phyloP scores from a whole-genome alignment of 371 early-diverging fungal species.

The Apophysomyces variabilis region DNA sequence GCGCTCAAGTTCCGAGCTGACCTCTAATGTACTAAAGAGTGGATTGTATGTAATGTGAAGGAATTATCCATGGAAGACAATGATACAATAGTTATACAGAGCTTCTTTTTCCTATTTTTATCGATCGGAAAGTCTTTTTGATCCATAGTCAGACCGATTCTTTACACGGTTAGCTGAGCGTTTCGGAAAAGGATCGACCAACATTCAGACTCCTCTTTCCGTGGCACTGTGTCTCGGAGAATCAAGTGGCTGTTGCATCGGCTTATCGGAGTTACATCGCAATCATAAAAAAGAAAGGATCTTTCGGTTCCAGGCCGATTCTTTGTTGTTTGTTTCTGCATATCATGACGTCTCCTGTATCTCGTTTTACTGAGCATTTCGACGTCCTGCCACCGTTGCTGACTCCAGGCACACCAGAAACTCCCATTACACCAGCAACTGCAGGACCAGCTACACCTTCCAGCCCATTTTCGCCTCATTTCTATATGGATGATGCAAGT shows the following conservation, averaged over 20 bases:
- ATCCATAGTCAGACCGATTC: too few species aligned
- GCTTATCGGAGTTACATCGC: not conserved
- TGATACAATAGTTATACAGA: too few species aligned
- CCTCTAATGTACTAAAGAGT: too few species aligned
- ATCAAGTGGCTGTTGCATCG: too few species aligned
- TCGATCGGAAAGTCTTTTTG: too few species aligned
- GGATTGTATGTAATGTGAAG: too few species aligned
- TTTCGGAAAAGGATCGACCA: too few species aligned
- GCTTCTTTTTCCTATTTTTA: too few species aligned
- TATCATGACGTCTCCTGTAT: conserved; percentile 17
- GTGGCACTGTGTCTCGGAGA: not conserved
- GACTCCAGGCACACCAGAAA: conserved; percentile 94
- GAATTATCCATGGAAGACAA: too few species aligned
- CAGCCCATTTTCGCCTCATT: conserved; percentile 16
- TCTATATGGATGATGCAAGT: not conserved
- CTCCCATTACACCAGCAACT: conserved; percentile 97
- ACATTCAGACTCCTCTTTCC: not conserved
- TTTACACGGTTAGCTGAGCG: too few species aligned
- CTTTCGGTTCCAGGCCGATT: not conserved
- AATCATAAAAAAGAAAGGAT: not conserved
- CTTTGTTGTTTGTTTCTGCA: not conserved
- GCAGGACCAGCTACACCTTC: conserved; percentile 94
- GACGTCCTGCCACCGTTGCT: conserved; percentile 8
- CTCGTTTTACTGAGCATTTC: conserved; percentile 30
- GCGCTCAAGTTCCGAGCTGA: too few species aligned